A percentile compares a stretch with the other conserved stretches of the same genome.
Evolutionary conservation across 73 alveolate genomes (phyloP).

Genomic region (Urostyla sp.): DNA sequence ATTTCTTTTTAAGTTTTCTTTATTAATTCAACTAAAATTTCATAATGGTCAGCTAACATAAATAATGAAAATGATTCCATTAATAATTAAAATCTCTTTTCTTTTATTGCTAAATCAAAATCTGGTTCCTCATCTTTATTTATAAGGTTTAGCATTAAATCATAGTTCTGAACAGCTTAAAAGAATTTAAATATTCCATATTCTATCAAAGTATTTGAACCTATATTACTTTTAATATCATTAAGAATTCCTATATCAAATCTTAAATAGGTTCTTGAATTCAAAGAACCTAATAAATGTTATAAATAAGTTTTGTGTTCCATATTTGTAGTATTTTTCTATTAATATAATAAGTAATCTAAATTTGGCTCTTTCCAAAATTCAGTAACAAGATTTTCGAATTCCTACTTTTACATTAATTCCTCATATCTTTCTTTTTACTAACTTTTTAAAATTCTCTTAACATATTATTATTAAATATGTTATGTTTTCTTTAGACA

Average conservation of each 20-base stretch:
- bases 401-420: not conserved
- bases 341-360: too few species aligned
- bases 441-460: constrained; percentile 12
- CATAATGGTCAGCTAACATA: constrained; percentile 36
- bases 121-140: not conserved
- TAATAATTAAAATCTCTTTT: not conserved
- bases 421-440: not conserved
- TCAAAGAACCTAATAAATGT: not conserved
- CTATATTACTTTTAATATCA: not conserved
- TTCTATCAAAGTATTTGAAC: not conserved
- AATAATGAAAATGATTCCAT: not conserved
- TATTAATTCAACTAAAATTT: constrained; percentile 7
- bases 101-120: not conserved
- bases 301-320: not conserved
- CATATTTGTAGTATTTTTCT: too few species aligned
- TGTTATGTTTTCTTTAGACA: too few species aligned
- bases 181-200: constrained; percentile 1
- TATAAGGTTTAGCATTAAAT: too few species aligned
- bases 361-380: too few species aligned
- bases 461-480: too few species aligned
- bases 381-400: too few species aligned
- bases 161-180: constrained; percentile 1
- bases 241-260: not conserved
- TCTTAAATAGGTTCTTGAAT: not conserved
- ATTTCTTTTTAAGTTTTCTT: not conserved